Base-by-base conservation (phyloP, 2,329 filamentous ascomycete genomes). In the Cadophora sp. region DNA sequence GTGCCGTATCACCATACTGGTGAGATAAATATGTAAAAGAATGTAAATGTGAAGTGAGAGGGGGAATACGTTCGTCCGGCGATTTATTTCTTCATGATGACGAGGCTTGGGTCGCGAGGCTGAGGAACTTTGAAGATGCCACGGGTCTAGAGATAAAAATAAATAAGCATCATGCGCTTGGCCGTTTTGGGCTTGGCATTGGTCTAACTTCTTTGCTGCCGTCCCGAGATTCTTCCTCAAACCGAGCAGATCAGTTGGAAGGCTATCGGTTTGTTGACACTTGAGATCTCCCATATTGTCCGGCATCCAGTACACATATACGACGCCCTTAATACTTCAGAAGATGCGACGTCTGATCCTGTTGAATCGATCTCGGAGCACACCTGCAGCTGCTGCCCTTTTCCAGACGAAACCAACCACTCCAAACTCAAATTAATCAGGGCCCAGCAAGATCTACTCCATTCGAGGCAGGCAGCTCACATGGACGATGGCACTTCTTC, bases 1-100 rank as follows among this genome's bases (percentile, higher is more conserved):
- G 36, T 61, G 18, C 27, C 62, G 61, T 22, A 67, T 59, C 41
- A 62, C 67, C 67, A 66, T 66, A 14, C 43, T 66, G 58, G 36
- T 58, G 20, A 43, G 5, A 11, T 43, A 58, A 58, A 58, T 58
- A 58, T 58, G 36, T 24, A 58, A 58, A 58, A 58, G 55, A 58
- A 43, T 58, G 55, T 24, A 3, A 39, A 58, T 41, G 36, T 18
- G 20, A 41, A 58, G 36, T 22, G 20, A 43, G 55, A 16, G 11
- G 22, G 18, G 18, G 14, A 58, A 48, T n/a, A 18, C 18, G 55
- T 58, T 58, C 55, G 36, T 39, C 55, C 36, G 55, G 55, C 36
- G 55, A 58, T 58, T 41, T 24, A 41, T 41, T 18, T 43, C 14
- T 55, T 41, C 55, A 27, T 58, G 55, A 24, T 43, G 55, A 58